Evolutionary conservation across 2,329 filamentous ascomycete genomes (phyloP).

Genomic region (Fusarium abutilonis): DNA sequence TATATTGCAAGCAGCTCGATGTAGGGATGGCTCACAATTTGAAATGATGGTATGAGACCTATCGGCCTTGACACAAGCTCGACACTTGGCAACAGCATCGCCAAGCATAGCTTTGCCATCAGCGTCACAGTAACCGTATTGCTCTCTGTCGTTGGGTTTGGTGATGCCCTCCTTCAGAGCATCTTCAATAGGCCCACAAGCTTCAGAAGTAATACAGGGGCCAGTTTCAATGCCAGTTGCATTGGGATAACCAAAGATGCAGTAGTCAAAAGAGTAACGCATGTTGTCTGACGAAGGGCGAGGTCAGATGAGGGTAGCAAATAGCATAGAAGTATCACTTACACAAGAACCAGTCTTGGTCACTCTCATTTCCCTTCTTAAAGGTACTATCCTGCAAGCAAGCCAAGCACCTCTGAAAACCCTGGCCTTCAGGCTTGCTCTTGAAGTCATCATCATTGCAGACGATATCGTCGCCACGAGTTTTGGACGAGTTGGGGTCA

Average conservation of each 20-base stretch:
- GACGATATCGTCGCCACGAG: conserved; percentile 56
- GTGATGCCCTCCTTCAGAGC: conserved; percentile 55
- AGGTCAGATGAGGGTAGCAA: neutral
- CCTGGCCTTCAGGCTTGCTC: conserved; percentile 52
- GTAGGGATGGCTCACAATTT: conserved; percentile 56
- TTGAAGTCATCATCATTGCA: conserved; percentile 59
- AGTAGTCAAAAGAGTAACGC: conserved; percentile 62
- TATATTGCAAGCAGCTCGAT: too few relatives aligned
- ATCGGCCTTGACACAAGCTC: conserved; percentile 57
- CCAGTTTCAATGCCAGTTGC: conserved; percentile 56
- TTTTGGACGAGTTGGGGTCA: conserved; percentile 59
- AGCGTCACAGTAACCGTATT: conserved; percentile 59
- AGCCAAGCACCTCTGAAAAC: conserved; percentile 60
- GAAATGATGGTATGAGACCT: conserved; percentile 56
- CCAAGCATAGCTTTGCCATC: conserved; percentile 51
- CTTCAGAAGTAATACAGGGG: conserved; percentile 62
- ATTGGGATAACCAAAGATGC: conserved; percentile 63
- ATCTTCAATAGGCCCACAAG: conserved; percentile 58
- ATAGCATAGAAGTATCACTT: conserved; percentile 44
- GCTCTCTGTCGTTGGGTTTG: conserved; percentile 46
- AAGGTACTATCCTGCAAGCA: conserved; percentile 64
- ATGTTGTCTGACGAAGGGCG: conserved; percentile 59
- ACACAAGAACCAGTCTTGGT: conserved; percentile 67
- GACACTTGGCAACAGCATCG: conserved; percentile 53
- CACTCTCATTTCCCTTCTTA: conserved; percentile 58